Evolutionary conservation across 2,329 filamentous ascomycete species (phyloP), one percentile per base, ranked within the genome.

Genomic region (Pestalotiopsis fici): DNA sequence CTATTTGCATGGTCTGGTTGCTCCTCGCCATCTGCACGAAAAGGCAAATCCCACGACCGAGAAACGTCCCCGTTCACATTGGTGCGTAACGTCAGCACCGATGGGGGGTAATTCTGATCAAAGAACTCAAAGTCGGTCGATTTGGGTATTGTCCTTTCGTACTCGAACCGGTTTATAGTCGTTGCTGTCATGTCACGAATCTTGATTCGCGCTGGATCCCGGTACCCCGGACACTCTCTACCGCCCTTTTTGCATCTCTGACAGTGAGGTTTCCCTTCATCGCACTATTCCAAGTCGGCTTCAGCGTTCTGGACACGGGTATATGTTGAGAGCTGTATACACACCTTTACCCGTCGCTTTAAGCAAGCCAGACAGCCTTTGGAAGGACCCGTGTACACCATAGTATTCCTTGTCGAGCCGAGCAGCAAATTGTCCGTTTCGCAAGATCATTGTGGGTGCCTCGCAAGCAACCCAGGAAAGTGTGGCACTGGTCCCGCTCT

Each of bases 181-280:
- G 59, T 62, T 21, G 59, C 59, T 62, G 59, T 62, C 59, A 62
- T 62, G 25, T 62, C 59, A 11, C 59, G 35, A 18, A 62, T 62
- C 25, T 62, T 62, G 35, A 62, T 62, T 43, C 39, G 35, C n/a
- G 59, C 35, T 12, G 59, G 59, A 47, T 62, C 59, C 39, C 59
- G 59, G 25, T 62, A 62, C 12, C 59, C 59, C 15, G 59, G 59
- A 13, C 59, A 62, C 13, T 62, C 59, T 47, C 59, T 15, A 5
- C 59, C 59, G 15, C 31, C 59, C 23, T 62, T 62, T 37, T 43
- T 31, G 31, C 59, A 62, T 28, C 59, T 62, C 35, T 62, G 59
- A 25, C 59, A 62, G 12, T 62, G 35, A 25, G 59, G 59, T 50
- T 62, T 62, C 6, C 35, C 59, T 47, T 62, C 59, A 50, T 62